Percentiles rank a stretch among this genome's conserved stretches.
These are phyloP conservation scores for Myochromella boudieri DNA, from an alignment of 768 basidiomycete species.

Conservation along the genomic window DNA sequence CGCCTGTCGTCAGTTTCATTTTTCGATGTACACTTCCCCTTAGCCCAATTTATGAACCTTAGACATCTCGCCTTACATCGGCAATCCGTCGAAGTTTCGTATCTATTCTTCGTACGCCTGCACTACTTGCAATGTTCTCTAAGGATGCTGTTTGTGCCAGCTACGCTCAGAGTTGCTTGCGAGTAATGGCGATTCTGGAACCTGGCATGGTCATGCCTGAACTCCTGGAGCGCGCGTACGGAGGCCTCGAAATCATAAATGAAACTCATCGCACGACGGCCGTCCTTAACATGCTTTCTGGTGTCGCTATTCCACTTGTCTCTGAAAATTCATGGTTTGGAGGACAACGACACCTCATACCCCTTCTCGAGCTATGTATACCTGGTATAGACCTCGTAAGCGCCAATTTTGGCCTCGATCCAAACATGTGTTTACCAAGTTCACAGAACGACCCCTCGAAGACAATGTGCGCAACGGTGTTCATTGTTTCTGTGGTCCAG, in stretches of 20 bases:
- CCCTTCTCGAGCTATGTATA: conserved; percentile 83
- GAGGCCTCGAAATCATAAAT: conserved; percentile 89
- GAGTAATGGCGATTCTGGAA: conserved; percentile 76
- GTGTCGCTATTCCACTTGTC: conserved; percentile 72
- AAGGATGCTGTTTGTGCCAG: conserved; percentile 80
- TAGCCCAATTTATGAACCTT: conserved; percentile 1
- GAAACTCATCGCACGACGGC: conserved; percentile 96
- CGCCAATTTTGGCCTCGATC: conserved; percentile 5
- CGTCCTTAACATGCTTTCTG: conserved; percentile 80
- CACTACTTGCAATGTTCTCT: conserved; percentile 87
- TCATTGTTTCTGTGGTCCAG: conserved; percentile 72
- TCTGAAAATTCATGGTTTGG: conserved; percentile 78
- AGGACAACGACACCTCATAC: conserved; percentile 86
- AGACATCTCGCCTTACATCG: conserved; percentile 79
- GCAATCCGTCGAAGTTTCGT: conserved; percentile 84
- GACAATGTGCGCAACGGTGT: conserved; percentile 77
- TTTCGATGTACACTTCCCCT: not conserved
- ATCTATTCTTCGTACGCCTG: conserved; percentile 76
- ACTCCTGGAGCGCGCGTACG: conserved; percentile 86
- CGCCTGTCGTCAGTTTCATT: conserved; percentile 56
- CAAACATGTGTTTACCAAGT: conserved; percentile 3
- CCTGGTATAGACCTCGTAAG: conserved; percentile 89
- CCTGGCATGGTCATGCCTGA: conserved; percentile 88
- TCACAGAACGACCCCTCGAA: conserved; percentile 76
- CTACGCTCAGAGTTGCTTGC: conserved; percentile 80